These are phyloP conservation scores for Ustilago tritici DNA, from an alignment of 1,284 basidiomycete species.

Conservation along the genomic window DNA sequence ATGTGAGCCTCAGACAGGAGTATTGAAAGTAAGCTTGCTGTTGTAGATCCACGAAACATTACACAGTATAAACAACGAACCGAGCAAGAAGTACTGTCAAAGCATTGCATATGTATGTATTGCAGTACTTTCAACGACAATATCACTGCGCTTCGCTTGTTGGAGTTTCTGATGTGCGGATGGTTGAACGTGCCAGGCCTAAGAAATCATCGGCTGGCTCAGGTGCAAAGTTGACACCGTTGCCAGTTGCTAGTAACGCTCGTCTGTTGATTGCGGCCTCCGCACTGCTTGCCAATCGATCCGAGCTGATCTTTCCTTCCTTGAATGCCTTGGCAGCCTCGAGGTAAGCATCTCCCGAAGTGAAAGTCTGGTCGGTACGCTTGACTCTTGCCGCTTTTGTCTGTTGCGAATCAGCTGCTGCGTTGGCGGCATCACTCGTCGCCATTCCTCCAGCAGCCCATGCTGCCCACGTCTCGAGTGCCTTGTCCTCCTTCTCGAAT, in stretches of 20 bases:
- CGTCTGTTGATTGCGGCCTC: background rate
- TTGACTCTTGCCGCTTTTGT: constrained; percentile 42
- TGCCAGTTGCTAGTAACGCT: background rate
- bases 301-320: constrained; percentile 30
- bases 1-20: background rate
- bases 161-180: constrained; percentile 19
- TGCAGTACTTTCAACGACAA: background rate
- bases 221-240: background rate
- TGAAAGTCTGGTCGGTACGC: constrained; percentile 50
- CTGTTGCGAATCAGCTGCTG: constrained; percentile 30
- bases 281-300: constrained; percentile 20
- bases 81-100: background rate
- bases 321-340: constrained; percentile 51
- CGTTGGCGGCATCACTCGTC: constrained; percentile 14
- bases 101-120: background rate
- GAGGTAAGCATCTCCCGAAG: constrained; percentile 48
- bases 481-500: constrained; percentile 59
- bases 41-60: background rate
- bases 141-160: constrained; percentile 10
- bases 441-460: constrained; percentile 34
- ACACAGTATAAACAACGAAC: background rate
- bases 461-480: constrained; percentile 59
- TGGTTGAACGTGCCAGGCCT: constrained; percentile 30
- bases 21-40: background rate
- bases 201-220: constrained; percentile 40